A percentile compares a stretch with the other conserved stretches of the same genome.
Conservation (phyloP, 1,139 yeast species). For the Ogataea hybrid region DNA sequence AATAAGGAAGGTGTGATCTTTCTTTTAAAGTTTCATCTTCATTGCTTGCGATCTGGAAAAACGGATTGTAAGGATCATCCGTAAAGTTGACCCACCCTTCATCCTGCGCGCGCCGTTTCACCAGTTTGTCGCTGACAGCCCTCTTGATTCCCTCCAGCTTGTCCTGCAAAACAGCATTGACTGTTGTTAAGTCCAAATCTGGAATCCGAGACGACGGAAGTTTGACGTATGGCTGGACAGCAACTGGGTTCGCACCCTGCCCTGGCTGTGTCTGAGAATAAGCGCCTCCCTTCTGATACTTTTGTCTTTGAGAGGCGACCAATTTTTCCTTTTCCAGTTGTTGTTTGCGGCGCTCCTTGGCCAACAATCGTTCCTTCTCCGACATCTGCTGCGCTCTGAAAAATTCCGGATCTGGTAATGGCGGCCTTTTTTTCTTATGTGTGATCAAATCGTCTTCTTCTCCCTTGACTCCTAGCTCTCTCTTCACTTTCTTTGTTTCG, state of each 20-base stretch:
- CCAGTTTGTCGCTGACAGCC: conserved; percentile 80
- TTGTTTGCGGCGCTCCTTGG: conserved; percentile 17
- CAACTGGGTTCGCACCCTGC: conserved; percentile 21
- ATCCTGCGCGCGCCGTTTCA: conserved; percentile 70
- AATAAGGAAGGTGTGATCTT: conserved; percentile 68
- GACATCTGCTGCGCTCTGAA: conserved; percentile 25
- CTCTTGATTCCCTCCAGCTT: conserved; percentile 76
- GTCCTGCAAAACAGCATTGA: conserved; percentile 69
- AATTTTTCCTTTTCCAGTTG: conserved; percentile 18
- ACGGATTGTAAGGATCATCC: conserved; percentile 90
- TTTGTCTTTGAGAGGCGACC: conserved; percentile 12
- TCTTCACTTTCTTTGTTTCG: conserved; percentile 68
- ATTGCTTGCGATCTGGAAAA: conserved; percentile 64
- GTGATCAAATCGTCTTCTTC: conserved; percentile 84
- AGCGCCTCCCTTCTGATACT: conserved; percentile 14
- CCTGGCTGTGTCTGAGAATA: conserved; percentile 14
- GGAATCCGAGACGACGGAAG: conserved; percentile 90
- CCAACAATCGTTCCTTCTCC: conserved; percentile 26
- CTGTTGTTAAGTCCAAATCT: conserved; percentile 84
- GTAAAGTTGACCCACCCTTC: conserved; percentile 74
- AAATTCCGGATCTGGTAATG: conserved; percentile 32
- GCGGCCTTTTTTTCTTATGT: conserved; percentile 68
- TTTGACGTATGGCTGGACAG: conserved; percentile 77
- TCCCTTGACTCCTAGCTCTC: conserved; percentile 72
- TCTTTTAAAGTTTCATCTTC: conserved; percentile 45